Conservation (phyloP, 73 alveolate species). For the Paramecium pentaurelia region DNA sequence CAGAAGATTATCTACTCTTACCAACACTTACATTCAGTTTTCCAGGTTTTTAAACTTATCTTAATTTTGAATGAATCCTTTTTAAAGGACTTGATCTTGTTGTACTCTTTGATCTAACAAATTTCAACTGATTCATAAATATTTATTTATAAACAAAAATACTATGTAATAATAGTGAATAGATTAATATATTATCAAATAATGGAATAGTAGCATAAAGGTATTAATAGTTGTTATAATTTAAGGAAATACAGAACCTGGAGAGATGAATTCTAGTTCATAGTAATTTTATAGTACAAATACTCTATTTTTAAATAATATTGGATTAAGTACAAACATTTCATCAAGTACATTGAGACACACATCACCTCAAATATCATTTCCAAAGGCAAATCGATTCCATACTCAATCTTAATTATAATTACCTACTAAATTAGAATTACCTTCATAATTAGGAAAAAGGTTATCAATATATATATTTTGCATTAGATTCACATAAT, state of each 20-base stretch:
- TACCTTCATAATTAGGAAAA: not conserved
- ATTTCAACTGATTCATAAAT: slow-evolving; percentile 17
- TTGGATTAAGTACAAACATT: not conserved
- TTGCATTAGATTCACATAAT: not conserved
- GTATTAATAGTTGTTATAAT: not conserved
- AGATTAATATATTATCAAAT: not conserved
- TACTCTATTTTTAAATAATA: not conserved
- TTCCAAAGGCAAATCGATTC: not conserved
- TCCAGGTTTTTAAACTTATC: not conserved
- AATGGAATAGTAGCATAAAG: not conserved
- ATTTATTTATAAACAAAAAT: not conserved
- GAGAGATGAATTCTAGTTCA: not conserved
- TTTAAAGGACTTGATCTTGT: not conserved
- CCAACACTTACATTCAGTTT: not conserved
- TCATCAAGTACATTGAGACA: slow-evolving; percentile 24
- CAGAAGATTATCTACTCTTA: not conserved
- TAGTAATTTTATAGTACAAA: not conserved
- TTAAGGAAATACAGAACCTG: not conserved
- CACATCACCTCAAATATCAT: not conserved
- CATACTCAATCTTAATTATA: not conserved
- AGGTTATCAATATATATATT: not conserved
- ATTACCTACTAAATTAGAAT: not conserved
- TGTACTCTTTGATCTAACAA: slow-evolving; percentile 23
- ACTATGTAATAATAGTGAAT: not conserved
- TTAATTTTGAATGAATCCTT: not conserved